Evolutionary conservation across 2,329 filamentous ascomycete genomes (phyloP), one percentile per base, ranked within the genome.

Genomic region (Xylariaceae sp.): DNA sequence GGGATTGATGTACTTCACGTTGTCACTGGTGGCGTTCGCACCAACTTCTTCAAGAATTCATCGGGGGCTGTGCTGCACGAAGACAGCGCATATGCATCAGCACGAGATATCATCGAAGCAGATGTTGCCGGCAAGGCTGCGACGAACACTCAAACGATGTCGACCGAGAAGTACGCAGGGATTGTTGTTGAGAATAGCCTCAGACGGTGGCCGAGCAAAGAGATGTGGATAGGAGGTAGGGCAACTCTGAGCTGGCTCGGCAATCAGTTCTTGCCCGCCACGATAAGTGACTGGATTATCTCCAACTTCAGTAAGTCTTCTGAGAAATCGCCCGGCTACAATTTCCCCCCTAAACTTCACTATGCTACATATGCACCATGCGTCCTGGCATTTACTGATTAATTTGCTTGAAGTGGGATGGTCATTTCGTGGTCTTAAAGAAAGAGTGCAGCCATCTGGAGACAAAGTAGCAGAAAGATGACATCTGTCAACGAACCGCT

Each of bases 1-100:
- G 64, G 60, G 19, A 53, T 70, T 44, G 60, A 62, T 18, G 67
- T 71, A 19, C 56, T 70, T 9, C 57, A 62, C 17, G 46, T 66
- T 36, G 60, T 65, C 55, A 66, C 64, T 0, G 68, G 64, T 6
- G 64, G 60, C 2, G 62, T 71, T 14, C 50, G 54, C 19, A 68
- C 66, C 14, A 61, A 62, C 6, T 62, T 71, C 45, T 65, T 48
- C 46, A 44, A 39, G 31, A 56, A 56, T 45, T 42, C 49, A 32
- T 31, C 39, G 10, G 50, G 52, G 18, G 31, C 44, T 38, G 41
- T 42, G 42, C 31, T 57, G 14, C 45, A 50, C 9, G 30, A 39
- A 11, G 17, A 18, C 43, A 57, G 54, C 44, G 12, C 53, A 17
- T 56, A 58, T 43, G 39, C 41, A n/a, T 52, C 50, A 2, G 42